Percentiles rank a stretch among this genome's conserved stretches.
These are phyloP conservation scores for Xerocomellus chrysenteron DNA, from an alignment of 768 basidiomycete genomes.

Conservation along the genomic window DNA sequence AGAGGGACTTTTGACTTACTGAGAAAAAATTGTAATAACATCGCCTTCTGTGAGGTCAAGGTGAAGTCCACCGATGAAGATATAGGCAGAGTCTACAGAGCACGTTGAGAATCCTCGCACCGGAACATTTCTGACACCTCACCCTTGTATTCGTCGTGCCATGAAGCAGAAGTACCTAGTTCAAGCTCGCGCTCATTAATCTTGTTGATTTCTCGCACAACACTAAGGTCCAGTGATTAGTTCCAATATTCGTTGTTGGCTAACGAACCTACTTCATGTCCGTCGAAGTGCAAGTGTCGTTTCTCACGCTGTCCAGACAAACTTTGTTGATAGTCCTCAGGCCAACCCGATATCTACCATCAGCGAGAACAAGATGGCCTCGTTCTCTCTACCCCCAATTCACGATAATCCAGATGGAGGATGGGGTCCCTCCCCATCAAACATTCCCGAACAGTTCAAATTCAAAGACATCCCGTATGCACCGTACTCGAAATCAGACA, in stretches of 20 bases:
- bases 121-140: neutral
- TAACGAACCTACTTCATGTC: slow-evolving; percentile 67
- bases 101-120: slow-evolving; percentile 3
- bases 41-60: slow-evolving; percentile 95
- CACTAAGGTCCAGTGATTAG: slow-evolving; percentile 46
- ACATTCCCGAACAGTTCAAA: slow-evolving; percentile 88
- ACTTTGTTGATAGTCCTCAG: slow-evolving; percentile 21
- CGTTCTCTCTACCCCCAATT: slow-evolving; percentile 84
- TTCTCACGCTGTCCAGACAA: slow-evolving; percentile 25
- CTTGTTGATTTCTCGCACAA: slow-evolving; percentile 88
- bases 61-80: slow-evolving; percentile 88
- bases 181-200: slow-evolving; percentile 92
- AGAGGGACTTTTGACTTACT: slow-evolving; percentile 53
- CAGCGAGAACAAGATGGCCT: slow-evolving; percentile 50
- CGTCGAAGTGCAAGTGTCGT: slow-evolving; percentile 15
- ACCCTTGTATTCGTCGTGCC: slow-evolving; percentile 97
- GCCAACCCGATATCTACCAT: slow-evolving; percentile 3
- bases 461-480: slow-evolving; percentile 99
- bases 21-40: slow-evolving; percentile 95
- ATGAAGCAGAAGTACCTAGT: slow-evolving; percentile 70
- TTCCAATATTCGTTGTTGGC: neutral
- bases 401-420: slow-evolving; percentile 91
- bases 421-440: slow-evolving; percentile 85
- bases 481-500: slow-evolving; percentile 98
- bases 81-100: slow-evolving; percentile 82